These are phyloP conservation scores for Suillus tomentosus DNA, from an alignment of 768 basidiomycete species.

Conservation along the genomic window DNA sequence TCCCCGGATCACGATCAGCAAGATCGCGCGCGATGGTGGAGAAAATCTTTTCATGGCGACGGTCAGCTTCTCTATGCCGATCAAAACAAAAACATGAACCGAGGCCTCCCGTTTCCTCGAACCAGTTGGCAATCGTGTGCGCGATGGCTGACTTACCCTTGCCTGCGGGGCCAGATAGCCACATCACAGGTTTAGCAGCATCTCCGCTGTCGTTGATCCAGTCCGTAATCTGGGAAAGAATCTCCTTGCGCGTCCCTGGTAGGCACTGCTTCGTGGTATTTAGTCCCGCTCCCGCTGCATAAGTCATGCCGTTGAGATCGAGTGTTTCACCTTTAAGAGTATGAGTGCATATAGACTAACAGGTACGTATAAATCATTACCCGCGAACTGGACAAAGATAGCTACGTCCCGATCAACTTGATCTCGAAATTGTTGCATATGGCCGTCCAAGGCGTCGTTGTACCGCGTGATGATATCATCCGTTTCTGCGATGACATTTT, in stretches of 20 bases:
- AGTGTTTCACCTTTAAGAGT: background rate
- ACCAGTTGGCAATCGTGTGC: conserved; percentile 18
- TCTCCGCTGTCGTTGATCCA: conserved; percentile 16
- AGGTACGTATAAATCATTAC: background rate
- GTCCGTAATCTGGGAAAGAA: conserved; percentile 19
- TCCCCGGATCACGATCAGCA: conserved; percentile 17
- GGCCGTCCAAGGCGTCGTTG: background rate
- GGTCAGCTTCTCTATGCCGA: conserved; percentile 5
- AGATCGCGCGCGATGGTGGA: conserved; percentile 32
- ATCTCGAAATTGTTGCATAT: conserved; percentile 7
- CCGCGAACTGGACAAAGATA: background rate
- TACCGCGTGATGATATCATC: background rate
- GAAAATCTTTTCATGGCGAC: conserved; percentile 23
- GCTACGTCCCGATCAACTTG: background rate
- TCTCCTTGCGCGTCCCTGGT: conserved; percentile 16
- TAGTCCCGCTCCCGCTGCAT: conserved; percentile 2
- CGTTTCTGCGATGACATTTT: background rate
- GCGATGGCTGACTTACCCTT: conserved; percentile 35
- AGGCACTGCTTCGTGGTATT: conserved; percentile 13
- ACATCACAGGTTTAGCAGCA: conserved; percentile 10
- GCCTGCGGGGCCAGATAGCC: conserved; percentile 19
- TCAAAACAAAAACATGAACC: conserved; percentile 24
- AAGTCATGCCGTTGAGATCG: conserved; percentile 3
- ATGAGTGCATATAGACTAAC: background rate
- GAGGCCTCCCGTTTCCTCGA: conserved; percentile 16